These are phyloP conservation scores for Penicillium fimorum DNA, from an alignment of 495 filamentous ascomycete species.

Conservation along the genomic window DNA sequence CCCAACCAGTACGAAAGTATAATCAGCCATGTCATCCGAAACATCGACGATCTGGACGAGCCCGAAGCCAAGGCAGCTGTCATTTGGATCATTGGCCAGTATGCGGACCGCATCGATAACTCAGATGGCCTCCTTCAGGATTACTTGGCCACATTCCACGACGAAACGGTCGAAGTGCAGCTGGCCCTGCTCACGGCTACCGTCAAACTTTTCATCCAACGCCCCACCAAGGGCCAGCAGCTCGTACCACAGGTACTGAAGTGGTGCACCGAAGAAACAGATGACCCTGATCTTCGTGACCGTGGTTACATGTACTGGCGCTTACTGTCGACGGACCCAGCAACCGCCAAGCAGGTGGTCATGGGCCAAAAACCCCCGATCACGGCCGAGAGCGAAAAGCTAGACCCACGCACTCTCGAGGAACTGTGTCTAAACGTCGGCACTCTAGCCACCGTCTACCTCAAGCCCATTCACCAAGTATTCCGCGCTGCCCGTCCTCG, in stretches of 20 bases:
- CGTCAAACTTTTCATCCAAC: constrained; percentile 97
- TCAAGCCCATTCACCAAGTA: constrained; percentile 97
- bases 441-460: constrained; percentile 93
- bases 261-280: constrained; percentile 98
- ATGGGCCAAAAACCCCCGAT: constrained; percentile 98
- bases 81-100: constrained; percentile 99
- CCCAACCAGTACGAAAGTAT: constrained; percentile 98
- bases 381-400: constrained; percentile 91
- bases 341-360: constrained; percentile 79
- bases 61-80: constrained; percentile 99
- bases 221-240: constrained; percentile 90
- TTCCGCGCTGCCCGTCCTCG: constrained; percentile 85
- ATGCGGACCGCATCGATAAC: constrained; percentile 95
- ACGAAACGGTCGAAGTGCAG: constrained; percentile 94
- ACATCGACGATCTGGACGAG: constrained; percentile 95
- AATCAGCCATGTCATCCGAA: constrained; percentile 91
- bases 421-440: constrained; percentile 97
- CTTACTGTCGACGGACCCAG: constrained; percentile 89
- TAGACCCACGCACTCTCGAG: constrained; percentile 88
- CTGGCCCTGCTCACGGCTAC: constrained; percentile 92
- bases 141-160: constrained; percentile 87
- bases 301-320: constrained; percentile 99
- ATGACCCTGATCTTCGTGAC: constrained; percentile 95
- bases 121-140: constrained; percentile 91
- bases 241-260: constrained; percentile 95